Evolutionary conservation across 1,139 yeast species (phyloP).

Genomic region (Candida gigantensis): DNA sequence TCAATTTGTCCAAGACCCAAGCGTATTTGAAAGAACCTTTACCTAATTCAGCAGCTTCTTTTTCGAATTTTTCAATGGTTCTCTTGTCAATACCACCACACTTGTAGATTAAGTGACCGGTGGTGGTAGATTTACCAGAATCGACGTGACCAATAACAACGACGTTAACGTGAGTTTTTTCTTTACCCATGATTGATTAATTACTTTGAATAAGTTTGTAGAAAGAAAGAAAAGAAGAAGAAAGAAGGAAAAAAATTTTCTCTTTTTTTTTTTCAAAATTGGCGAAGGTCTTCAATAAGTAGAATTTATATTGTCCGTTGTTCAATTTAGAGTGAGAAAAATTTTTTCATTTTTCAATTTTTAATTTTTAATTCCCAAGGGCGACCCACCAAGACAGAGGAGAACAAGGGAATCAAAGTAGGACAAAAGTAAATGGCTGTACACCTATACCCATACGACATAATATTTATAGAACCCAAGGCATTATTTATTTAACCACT

Average conservation of each 20-base stretch:
- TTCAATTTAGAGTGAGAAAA: not conserved
- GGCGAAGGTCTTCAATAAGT: no score
- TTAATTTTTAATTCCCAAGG: no score
- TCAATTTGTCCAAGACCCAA: conserved; percentile 93
- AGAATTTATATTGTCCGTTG: no score
- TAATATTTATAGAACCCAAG: no score
- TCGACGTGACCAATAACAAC: conserved; percentile 99
- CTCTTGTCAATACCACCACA: conserved; percentile 92
- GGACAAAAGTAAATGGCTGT: no score
- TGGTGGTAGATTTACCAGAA: conserved; percentile 91
- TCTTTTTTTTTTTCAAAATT: conserved; percentile 1
- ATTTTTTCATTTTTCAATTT: not conserved
- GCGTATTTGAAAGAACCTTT: conserved; percentile 99
- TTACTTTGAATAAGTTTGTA: conserved; percentile 8
- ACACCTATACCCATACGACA: no score
- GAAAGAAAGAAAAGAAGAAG: conserved; percentile 5
- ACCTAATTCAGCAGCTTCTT: conserved; percentile 98
- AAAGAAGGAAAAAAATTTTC: conserved; percentile 8
- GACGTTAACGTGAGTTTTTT: conserved; percentile 96
- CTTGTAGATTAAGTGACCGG: conserved; percentile 99
- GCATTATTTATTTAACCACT: no score
- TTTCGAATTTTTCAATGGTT: conserved; percentile 98
- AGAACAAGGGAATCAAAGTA: no score
- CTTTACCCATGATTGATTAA: conserved; percentile 64
- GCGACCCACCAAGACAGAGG: no score